These are phyloP conservation scores for Pharnaceum exiguum DNA, from an alignment of 148 eudicot species.

Conservation along the genomic window DNA sequence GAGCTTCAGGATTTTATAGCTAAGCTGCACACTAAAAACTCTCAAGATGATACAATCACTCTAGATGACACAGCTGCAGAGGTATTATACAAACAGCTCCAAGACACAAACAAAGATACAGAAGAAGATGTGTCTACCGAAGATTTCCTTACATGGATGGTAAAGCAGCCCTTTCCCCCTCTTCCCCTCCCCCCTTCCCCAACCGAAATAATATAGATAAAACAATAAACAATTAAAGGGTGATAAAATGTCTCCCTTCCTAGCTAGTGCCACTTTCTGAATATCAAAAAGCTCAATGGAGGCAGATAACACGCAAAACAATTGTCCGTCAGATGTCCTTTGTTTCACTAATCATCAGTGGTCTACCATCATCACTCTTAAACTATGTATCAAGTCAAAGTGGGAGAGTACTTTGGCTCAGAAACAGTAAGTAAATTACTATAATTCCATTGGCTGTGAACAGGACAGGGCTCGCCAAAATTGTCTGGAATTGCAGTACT, in stretches of 20 bases:
- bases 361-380: background rate
- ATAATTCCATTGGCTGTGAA: background rate
- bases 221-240: no score
- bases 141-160: background rate
- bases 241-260: no score
- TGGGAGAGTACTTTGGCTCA: no score
- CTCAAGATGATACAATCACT: no score
- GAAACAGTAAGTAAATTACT: no score
- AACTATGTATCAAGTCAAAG: background rate
- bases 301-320: no score
- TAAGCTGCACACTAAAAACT: background rate
- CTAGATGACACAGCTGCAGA: background rate
- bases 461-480: slow-evolving; percentile 2
- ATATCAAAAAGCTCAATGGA: no score
- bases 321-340: no score
- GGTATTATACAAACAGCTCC: background rate
- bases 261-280: no score
- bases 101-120: background rate
- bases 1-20: background rate
- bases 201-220: no score
- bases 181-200: no score
- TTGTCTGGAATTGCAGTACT: background rate
- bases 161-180: no score
- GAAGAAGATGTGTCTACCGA: background rate
- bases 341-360: background rate